Evolutionary conservation across 2,329 filamentous ascomycete genomes (phyloP), one percentile per base, ranked within the genome.

Genomic region (Verticillium tricorpus): DNA sequence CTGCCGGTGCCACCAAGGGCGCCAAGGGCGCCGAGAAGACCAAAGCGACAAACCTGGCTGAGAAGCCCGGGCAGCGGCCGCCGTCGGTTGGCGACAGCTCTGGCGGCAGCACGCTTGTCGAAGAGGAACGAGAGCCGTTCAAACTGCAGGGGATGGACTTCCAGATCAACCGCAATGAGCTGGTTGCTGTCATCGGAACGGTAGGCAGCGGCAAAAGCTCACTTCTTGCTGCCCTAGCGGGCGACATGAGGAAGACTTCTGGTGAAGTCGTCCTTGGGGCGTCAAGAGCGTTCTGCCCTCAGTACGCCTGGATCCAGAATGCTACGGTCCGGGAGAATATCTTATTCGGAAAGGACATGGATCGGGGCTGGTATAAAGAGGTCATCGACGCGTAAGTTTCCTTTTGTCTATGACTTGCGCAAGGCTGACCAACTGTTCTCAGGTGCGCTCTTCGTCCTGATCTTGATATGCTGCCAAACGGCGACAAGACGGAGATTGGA

Each of bases 271-370:
- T 86, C 0, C 84, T 95, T 67, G 91, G 93, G 50, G 92, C 92
- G 0, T 89, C 87, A 3, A 83, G 93, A 64, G 92, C 94, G 0
- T 97, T 97, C 69, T 98, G 95, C 67, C 94, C 94, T 0, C 94
- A 99, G 72, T 97, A 97, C 71, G 92, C 95, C 0, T 99, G 95
- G 95, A 97, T 99, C 57, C 94, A 98, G 72, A 98, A 98, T 70
- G 84, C 92, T 0, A 91, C 89, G 0, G 85, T 98, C 3, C 88
- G 87, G 64, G 87, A 97, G 37, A 99, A 99, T 70, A 96, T 99
- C 63, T 76, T 92, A 0, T 98, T 98, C 70, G 94, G 94, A 12
- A 94, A 92, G 67, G 84, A 87, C 0, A 85, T 89, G 76, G 82
- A 96, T 59, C 82, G 82, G 62, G 77, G 79, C 3, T 97, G 94